phyloP scores from a whole-genome alignment of 2,329 filamentous ascomycete species.

The Calonectria multiphialidica region DNA sequence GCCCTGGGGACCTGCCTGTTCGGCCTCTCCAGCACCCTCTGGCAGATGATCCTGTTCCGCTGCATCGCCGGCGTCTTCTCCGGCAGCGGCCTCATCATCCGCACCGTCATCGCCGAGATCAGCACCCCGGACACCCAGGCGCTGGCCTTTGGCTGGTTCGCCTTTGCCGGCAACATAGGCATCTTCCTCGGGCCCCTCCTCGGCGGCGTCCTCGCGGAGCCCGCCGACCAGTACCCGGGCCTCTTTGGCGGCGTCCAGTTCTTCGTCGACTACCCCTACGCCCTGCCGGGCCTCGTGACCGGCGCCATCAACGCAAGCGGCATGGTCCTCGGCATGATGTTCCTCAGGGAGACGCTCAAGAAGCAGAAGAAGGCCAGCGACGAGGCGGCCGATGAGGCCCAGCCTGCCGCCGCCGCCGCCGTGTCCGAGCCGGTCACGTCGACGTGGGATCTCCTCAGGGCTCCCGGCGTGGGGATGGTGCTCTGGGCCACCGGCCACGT shows the following conservation, averaged over 20 bases:
- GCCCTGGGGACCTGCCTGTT: constrained; percentile 73
- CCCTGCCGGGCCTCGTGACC: constrained; percentile 66
- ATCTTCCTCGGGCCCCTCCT: constrained; percentile 79
- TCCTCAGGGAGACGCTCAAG: constrained; percentile 72
- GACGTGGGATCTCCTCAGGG: constrained; percentile 62
- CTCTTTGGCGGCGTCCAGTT: constrained; percentile 61
- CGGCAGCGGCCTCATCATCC: constrained; percentile 79
- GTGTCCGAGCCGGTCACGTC: constrained; percentile 28
- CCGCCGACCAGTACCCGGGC: constrained; percentile 71
- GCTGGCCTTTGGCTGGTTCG: constrained; percentile 80
- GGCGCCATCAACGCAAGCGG: constrained; percentile 67
- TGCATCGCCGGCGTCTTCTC: constrained; percentile 80
- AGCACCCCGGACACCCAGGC: constrained; percentile 79
- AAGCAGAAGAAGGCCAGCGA: constrained; percentile 29
- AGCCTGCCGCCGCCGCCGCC: background rate
- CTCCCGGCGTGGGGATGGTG: constrained; percentile 75
- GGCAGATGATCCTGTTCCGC: constrained; percentile 81
- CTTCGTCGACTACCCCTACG: constrained; percentile 65
- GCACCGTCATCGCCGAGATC: constrained; percentile 82
- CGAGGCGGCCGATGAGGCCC: background rate
- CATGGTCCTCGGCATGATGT: constrained; percentile 61
- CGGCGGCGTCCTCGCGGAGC: constrained; percentile 77
- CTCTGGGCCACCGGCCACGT: constrained; percentile 75
- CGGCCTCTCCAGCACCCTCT: constrained; percentile 74
- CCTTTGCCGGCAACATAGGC: constrained; percentile 80